Base-by-base conservation (phyloP, 2,329 filamentous ascomycete genomes). In the Talaromyces pinophilus region DNA sequence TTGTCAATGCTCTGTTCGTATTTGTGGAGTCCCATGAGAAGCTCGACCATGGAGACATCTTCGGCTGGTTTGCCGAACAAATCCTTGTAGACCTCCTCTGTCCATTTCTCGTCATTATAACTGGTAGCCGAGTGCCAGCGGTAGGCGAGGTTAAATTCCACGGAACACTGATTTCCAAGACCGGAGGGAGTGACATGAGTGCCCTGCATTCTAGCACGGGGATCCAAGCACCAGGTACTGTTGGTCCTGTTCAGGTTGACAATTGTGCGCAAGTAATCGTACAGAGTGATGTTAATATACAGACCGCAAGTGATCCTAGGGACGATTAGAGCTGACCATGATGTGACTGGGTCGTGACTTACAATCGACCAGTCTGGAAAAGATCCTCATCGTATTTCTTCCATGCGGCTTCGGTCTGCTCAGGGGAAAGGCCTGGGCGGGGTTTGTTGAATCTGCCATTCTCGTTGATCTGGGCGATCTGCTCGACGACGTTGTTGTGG, bases 61-160 rank as follows among this genome's bases (percentile, higher is more conserved):
- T 83, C 73, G 15, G 84, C 79, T 65, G 88, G 79, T 76, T 88
- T 87, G 59, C 85, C 84, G 69, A 92, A 88, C 1, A 92, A 76
- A 50, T 86, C 79, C 1, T 80, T 76, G 73, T 91, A 92, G 68
- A 91, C 84, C 13, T 89, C 82, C 71, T 92, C 85, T 25, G 92
- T 90, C 92, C 92, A 96, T 70, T 88, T 84, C 73, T 95, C 92
- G 72, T 96, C 92, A 69, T 86, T 88, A 66, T 87, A 85, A 44
- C 85, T 86, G 71, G 95, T 91, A 71, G 90, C 88, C 2, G 91
- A 92, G 80, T 96, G 92, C 92, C 92, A 96, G 69, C 92, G 85
- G 77, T 96, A 96, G 70, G 91, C 90, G 10, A 96, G 83, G 74
- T 95, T 96, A 83, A 96, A 96, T 80, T 96, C 92, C 3, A 90